Evolutionary conservation across 768 basidiomycete species (phyloP).

Genomic region (Podaxis sp.): DNA sequence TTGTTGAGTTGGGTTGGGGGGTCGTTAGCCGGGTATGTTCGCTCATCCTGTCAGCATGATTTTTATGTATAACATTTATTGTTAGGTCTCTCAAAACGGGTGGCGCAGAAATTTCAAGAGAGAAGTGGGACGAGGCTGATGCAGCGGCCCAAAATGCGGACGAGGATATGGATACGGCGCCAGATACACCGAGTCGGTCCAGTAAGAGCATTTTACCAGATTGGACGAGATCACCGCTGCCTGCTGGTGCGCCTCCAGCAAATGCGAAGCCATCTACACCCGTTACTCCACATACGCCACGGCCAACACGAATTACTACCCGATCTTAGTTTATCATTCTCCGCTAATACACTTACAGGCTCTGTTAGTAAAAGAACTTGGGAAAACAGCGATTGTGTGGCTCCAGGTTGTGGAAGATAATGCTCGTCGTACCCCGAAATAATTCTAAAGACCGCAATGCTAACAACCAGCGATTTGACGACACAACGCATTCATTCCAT

Average conservation of each 20-base stretch:
- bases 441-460: no score
- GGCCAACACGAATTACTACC: neutral
- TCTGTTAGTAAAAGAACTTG: no score
- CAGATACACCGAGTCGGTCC: conserved; percentile 22
- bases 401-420: no score
- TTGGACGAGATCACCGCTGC: conserved; percentile 71
- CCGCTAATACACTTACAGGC: no score
- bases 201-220: conserved; percentile 63
- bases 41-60: neutral
- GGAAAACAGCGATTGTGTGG: no score
- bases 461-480: no score
- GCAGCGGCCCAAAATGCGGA: conserved; percentile 38
- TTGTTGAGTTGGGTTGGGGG: conserved; percentile 92
- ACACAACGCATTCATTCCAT: no score
- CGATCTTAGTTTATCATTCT: neutral
- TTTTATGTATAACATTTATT: neutral
- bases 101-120: conserved; percentile 76
- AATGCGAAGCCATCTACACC: conserved; percentile 17
- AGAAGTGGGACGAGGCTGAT: conserved; percentile 82
- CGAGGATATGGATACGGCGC: conserved; percentile 13
- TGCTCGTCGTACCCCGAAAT: no score
- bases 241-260: conserved; percentile 65
- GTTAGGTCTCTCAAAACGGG: conserved; percentile 81
- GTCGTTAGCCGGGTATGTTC: conserved; percentile 80
- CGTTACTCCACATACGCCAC: neutral